phyloP scores from a whole-genome alignment of 768 basidiomycete species.

The Pleurotus djamor region DNA sequence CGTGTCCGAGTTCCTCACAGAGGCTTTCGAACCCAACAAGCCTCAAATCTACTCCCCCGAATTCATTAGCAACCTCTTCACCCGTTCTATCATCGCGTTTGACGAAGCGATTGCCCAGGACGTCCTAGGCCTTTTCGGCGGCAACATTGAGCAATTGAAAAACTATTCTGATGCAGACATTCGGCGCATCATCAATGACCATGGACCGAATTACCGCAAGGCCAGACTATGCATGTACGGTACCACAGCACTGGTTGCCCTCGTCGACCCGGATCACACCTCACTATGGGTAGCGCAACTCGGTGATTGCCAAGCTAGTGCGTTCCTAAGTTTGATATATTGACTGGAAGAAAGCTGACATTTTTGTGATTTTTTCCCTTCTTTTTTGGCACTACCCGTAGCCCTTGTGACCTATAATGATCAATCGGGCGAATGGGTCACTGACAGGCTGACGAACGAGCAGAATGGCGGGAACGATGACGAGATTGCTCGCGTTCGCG shows the following conservation, averaged over 20 bases:
- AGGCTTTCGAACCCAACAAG: conserved; percentile 34
- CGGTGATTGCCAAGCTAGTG: conserved; percentile 79
- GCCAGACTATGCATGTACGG: conserved; percentile 77
- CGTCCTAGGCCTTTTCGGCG: conserved; percentile 57
- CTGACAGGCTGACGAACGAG: conserved; percentile 56
- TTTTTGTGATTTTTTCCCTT: not conserved
- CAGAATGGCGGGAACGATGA: conserved; percentile 71
- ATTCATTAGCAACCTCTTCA: conserved; percentile 53
- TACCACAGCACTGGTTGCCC: conserved; percentile 71
- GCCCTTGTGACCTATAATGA: conserved; percentile 52
- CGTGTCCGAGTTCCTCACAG: conserved; percentile 54
- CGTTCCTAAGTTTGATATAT: conserved; percentile 19
- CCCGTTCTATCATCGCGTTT: conserved; percentile 56
- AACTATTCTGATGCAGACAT: conserved; percentile 57
- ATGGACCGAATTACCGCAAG: conserved; percentile 61
- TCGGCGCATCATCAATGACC: conserved; percentile 62
- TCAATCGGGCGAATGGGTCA: conserved; percentile 49
- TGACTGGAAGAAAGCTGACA: not conserved
- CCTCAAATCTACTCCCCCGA: conserved; percentile 39
- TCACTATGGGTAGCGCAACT: conserved; percentile 81
- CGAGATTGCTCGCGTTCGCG: conserved; percentile 62
- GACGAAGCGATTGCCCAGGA: conserved; percentile 70
- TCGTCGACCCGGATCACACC: conserved; percentile 66
- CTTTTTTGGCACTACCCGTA: conserved; percentile 12
- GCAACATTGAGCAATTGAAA: conserved; percentile 47